phyloP scores from a whole-genome alignment of 805 yeast species.

The Metschnikowia cerradonensis region DNA sequence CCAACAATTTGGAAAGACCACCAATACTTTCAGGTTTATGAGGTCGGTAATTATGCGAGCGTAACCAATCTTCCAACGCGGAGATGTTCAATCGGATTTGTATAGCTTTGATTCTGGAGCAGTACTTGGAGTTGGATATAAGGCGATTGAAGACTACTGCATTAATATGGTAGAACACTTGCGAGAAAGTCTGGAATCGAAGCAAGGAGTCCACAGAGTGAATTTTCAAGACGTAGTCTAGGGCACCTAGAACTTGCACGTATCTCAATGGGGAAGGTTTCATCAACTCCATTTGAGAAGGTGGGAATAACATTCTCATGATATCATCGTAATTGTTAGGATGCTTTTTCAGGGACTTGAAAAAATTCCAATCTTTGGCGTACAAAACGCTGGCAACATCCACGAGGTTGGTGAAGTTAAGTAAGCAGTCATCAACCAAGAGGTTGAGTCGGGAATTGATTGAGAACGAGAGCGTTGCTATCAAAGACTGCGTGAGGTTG shows the following conservation, averaged over 20 bases:
- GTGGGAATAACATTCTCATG: constrained; percentile 75
- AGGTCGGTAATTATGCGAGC: constrained; percentile 55
- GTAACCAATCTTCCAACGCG: constrained; percentile 88
- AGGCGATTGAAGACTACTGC: constrained; percentile 69
- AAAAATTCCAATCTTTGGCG: constrained; percentile 61
- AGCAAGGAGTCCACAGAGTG: constrained; percentile 76
- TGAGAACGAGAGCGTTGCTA: constrained; percentile 63
- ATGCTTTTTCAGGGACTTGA: constrained; percentile 41
- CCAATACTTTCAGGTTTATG: constrained; percentile 32
- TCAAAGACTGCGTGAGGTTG: constrained; percentile 52
- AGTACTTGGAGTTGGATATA: constrained; percentile 60
- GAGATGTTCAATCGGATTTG: constrained; percentile 87
- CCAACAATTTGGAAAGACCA: constrained; percentile 21
- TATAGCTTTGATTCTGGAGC: constrained; percentile 80
- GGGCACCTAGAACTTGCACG: constrained; percentile 83
- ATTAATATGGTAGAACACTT: constrained; percentile 75
- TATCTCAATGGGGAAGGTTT: constrained; percentile 86
- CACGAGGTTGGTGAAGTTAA: constrained; percentile 78
- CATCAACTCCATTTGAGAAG: constrained; percentile 72
- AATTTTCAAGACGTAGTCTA: constrained; percentile 77
- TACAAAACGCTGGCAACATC: constrained; percentile 74
- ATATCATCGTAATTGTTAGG: constrained; percentile 68
- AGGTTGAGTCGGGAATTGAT: constrained; percentile 56
- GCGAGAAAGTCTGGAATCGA: constrained; percentile 73
- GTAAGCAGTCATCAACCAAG: constrained; percentile 59